Evolutionary conservation across 2,329 filamentous ascomycete species (phyloP), one percentile per base, ranked within the genome.

Genomic region (Bipolaris zeicola): DNA sequence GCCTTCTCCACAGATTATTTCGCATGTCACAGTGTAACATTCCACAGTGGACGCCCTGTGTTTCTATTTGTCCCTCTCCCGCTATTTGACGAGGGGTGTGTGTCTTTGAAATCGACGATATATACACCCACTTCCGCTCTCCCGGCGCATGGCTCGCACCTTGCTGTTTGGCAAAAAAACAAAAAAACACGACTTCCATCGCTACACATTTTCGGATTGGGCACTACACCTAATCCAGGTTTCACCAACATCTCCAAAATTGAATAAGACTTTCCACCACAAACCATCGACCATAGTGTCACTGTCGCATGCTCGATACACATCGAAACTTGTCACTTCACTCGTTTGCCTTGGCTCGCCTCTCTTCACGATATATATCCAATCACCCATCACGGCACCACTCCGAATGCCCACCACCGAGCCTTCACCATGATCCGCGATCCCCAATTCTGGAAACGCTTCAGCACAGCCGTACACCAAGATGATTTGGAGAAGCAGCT

Each of bases 361-460:
- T 31, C 36, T 50, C 28, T 45, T 31, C 42, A 20, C 34, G 44
- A 42, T 38, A 18, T 43, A 45, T 11, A 51, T 41, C 5, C 41
- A 14, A 22, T 28, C 31, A 16, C 26, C n/a, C 20, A 46, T 26
- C 37, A 39, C 26, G 16, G 26, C n/a, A 24, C 33, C 39, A 52
- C 26, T 22, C 44, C 20, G 55, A 39, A 33, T 16, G 10, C 26
- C 14, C 50, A 24, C 48, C n/a, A 24, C 22, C n/a, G 6, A 26
- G 37, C 11, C 33, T 36, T 33, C 46, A 69, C 44, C 48, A 83
- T 83, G 81, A 78, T 83, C 55, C 80, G 80, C 60, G 85, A 87
- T 66, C 84, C 84, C 22, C 79, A 77, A 46, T 87, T 87, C 75
- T 87, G 84, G 85, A 80, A 80, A 53, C 82, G 84, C 64, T 87